A percentile compares a stretch with the other conserved stretches of the same genome.
Conservation (phyloP, 768 basidiomycete species). For the Leccinum ochraceum region DNA sequence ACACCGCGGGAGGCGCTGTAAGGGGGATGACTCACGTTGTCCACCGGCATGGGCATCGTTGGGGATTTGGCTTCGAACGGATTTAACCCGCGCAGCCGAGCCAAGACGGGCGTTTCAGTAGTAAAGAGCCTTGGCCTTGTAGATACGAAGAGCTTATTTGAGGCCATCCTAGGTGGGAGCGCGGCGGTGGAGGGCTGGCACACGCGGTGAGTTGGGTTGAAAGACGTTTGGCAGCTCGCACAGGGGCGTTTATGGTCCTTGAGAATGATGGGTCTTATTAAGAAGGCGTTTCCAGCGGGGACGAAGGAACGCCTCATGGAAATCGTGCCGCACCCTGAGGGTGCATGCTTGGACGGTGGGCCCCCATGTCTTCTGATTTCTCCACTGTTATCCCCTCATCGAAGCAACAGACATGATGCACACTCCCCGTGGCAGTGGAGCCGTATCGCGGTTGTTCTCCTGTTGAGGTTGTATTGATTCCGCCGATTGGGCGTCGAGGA, state of each 20-base stretch:
- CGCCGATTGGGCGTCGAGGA: not conserved
- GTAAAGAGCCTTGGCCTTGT: constrained; percentile 23
- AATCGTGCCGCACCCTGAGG: constrained; percentile 29
- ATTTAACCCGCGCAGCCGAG: constrained; percentile 27
- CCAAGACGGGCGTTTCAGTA: constrained; percentile 24
- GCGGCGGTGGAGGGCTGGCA: constrained; percentile 6
- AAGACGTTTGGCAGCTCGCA: constrained; percentile 17
- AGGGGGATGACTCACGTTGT: constrained; percentile 25
- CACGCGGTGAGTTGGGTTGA: constrained; percentile 19
- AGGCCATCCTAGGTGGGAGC: constrained; percentile 21
- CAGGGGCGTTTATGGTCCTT: constrained; percentile 21
- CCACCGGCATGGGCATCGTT: constrained; percentile 31
- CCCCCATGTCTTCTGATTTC: constrained; percentile 7
- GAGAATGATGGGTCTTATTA: constrained; percentile 19
- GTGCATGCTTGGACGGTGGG: constrained; percentile 20
- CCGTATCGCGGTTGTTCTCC: constrained; percentile 9
- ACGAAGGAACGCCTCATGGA: constrained; percentile 30
- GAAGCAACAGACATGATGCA: constrained; percentile 2
- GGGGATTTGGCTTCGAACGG: constrained; percentile 25
- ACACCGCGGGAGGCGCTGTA: not conserved
- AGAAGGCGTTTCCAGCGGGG: constrained; percentile 20
- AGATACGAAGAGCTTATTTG: constrained; percentile 23
- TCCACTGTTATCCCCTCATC: constrained; percentile 21
- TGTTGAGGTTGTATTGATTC: constrained; percentile 1
- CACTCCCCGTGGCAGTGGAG: constrained; percentile 3